Base-by-base conservation (phyloP, 768 basidiomycete genomes). In the Flagelloscypha sp. region DNA sequence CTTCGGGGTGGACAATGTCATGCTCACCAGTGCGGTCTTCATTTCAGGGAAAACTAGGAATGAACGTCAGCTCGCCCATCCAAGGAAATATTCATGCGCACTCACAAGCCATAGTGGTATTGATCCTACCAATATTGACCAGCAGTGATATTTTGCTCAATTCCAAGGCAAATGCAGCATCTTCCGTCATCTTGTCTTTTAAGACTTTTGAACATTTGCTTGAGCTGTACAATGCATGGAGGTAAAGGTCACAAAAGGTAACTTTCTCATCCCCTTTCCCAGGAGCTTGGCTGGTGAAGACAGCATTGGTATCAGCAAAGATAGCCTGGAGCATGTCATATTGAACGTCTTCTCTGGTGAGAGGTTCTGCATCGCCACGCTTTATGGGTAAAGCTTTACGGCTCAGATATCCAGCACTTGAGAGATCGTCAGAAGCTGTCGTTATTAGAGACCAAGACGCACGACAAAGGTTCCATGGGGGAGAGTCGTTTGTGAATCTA, bases 51-150 rank as follows among this genome's bases (percentile, higher is more conserved):
- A 89, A 63, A 92, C 85, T 88, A 52, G 27, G 47, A 34, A 33
- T 11, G 38, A 33, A 39, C 41, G 36, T 50, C 24, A 44, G 44
- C 44, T 40, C 40, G 29, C 21, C 21, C 22, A n/a, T 33, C 21
- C 17, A 39, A 36, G 15, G 27, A 24, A 24, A 36, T 23, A 19
- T 6, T 16, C 24, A 37, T 22, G 20, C 41, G 37, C 42, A 56
- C 78, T 63, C 59, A 84, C 77, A 81, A 34, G 87, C 87, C 76
- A 90, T 80, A 21, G 89, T 92, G 24, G 90, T 93, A 52, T 92
- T 93, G 59, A 93, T 85, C 43, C 87, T 68, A 17, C 89, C 89
- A 30, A 90, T 83, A 51, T 94, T 94, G 34, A 87, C 86, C 35
- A 92, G 65, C 22, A 92, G 66, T 18, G 83, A 79, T 24, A 92